Evolutionary conservation across 1,139 yeast genomes (phyloP).

Genomic region (Sugiyamaella xylanicola): DNA sequence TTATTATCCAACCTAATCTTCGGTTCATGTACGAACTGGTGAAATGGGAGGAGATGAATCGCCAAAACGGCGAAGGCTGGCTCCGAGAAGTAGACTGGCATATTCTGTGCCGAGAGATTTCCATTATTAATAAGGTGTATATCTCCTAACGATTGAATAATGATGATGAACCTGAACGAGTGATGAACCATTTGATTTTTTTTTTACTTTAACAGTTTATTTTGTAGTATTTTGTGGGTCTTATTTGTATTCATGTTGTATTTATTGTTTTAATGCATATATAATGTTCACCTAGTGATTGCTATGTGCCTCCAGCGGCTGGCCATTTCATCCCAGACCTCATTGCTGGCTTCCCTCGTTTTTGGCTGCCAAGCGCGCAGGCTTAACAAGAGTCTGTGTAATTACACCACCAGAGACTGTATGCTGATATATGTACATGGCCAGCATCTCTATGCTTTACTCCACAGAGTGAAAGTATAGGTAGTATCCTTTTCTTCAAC

Average conservation of each 20-base stretch:
- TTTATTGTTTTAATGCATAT: background rate
- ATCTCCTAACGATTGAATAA: slow-evolving; percentile 33
- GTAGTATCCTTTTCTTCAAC: slow-evolving; percentile 53
- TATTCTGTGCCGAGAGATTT: slow-evolving; percentile 82
- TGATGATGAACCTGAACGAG: background rate
- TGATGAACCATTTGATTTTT: slow-evolving; percentile 2
- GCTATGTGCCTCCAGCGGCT: no score
- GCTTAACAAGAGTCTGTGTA: no score
- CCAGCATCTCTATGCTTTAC: slow-evolving; percentile 32
- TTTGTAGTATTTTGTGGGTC: slow-evolving; percentile 10
- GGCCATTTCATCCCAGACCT: no score
- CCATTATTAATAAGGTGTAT: slow-evolving; percentile 69
- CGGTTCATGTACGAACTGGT: slow-evolving; percentile 82
- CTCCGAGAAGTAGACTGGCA: slow-evolving; percentile 86
- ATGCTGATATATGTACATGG: no score
- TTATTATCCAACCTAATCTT: slow-evolving; percentile 88
- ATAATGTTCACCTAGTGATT: background rate
- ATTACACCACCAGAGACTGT: no score
- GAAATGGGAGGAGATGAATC: slow-evolving; percentile 66
- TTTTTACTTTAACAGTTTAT: slow-evolving; percentile 9
- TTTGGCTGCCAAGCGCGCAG: no score
- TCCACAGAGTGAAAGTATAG: slow-evolving; percentile 57
- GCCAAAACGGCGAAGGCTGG: slow-evolving; percentile 42
- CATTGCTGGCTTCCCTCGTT: no score
- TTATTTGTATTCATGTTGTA: slow-evolving; percentile 7